Evolutionary conservation across 148 eudicot genomes (phyloP), one percentile per base, ranked within the genome.

Genomic region (Silene conica): DNA sequence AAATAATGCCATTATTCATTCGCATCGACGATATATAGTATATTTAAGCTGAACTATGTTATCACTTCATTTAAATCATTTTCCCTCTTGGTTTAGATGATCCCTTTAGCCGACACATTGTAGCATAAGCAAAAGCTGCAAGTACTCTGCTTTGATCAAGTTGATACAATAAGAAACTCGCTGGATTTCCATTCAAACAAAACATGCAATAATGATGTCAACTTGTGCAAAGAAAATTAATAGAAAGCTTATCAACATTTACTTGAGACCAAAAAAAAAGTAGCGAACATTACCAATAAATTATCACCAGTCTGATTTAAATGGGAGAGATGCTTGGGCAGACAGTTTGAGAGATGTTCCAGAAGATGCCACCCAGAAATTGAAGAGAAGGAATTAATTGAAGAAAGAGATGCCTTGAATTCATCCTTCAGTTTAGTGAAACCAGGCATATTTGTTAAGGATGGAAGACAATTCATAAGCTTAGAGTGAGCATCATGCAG

Each of bases 391-490:
- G 82, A 72, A 77, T 84, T 83, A 67, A 83, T 74, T 2, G 83
- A 84, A 67, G 80, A 78, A 56, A 86, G 76, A 45, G 98, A 89
- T 28, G 82, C 85, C 70, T 73, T 76, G 26, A 90, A 79, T 77
- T 89, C 96, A 74, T 81, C 85, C 34, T 75, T 82, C 52, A 90
- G 73, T 74, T 55, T 89, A 20, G 84, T 85, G 70, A 90, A 77
- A 82, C 85, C 88, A 58, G 96, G 88, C 82, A 93, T 81, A 77
- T 85, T 85, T 15, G 91, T 77, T 55, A 89, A 80, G 16, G 92
- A 87, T n/a, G 96, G 96, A 63, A 93, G 81, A 81, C 98, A 93
- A 8, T 85, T 78, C 56, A 85, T 66, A 77, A 93, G 82, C 64
- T 74, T 86, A 20, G 81, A 70, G 23, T 81, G 96, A 77, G 89